phyloP scores from a whole-genome alignment of 2,329 filamentous ascomycete species.

The Aspergillus melleus region DNA sequence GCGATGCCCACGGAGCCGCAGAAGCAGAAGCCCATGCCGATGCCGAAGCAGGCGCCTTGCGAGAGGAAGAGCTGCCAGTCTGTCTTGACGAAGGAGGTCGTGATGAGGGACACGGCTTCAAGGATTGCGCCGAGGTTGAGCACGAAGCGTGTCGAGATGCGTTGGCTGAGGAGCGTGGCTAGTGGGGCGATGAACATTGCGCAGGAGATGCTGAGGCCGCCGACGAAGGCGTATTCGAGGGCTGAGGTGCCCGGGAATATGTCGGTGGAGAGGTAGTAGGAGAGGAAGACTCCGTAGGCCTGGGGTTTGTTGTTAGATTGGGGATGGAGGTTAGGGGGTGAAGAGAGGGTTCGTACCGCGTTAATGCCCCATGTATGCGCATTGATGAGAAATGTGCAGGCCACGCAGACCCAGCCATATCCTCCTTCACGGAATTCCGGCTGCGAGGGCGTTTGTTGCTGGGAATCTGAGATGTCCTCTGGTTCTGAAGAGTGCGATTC shows the following conservation, averaged over 20 bases:
- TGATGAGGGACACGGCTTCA: neutral
- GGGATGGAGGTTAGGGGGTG: neutral
- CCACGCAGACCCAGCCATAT: constrained; percentile 4
- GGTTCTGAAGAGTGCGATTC: neutral
- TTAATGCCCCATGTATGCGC: constrained; percentile 4
- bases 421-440: neutral
- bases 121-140: neutral
- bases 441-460: neutral
- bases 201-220: neutral
- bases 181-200: neutral
- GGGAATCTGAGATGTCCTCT: neutral
- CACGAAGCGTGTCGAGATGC: neutral
- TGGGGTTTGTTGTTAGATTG: neutral
- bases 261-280: neutral
- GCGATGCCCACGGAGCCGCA: neutral
- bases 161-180: neutral
- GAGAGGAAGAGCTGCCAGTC: constrained; percentile 2
- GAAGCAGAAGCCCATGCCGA: neutral
- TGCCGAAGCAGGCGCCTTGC: neutral
- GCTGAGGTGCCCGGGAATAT: neutral
- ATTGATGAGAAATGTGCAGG: neutral
- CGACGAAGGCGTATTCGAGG: neutral
- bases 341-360: neutral
- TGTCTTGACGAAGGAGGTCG: neutral
- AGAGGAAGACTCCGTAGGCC: neutral